Percentiles rank a stretch among this genome's conserved stretches.
phyloP scores from a whole-genome alignment of 2,329 filamentous ascomycete genomes.

The Microcera coccophila region DNA sequence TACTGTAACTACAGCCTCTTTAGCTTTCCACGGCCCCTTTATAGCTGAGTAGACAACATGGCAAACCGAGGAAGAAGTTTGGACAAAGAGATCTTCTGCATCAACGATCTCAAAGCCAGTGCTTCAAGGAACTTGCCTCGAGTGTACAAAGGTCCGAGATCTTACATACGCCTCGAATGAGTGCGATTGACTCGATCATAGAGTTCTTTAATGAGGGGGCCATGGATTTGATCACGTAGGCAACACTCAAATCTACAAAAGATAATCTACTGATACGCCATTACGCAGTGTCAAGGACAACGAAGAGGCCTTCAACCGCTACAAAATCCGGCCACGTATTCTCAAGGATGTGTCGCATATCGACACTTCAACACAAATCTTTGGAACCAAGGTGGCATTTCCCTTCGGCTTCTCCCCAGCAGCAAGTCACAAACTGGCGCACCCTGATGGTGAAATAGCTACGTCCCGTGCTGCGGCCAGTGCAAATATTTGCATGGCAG shows the following conservation, averaged over 20 bases:
- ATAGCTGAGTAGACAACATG: background rate
- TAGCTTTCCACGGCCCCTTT: too few species aligned
- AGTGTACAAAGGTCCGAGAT: slow-evolving; percentile 1
- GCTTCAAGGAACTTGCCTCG: background rate
- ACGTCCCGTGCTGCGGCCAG: slow-evolving; percentile 41
- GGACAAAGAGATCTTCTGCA: slow-evolving; percentile 3
- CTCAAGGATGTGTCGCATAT: slow-evolving; percentile 1
- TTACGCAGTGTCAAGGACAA: background rate
- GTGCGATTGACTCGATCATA: too few species aligned
- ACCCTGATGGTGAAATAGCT: slow-evolving; percentile 40
- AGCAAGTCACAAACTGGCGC: slow-evolving; percentile 6
- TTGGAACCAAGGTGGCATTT: background rate
- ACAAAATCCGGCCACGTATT: slow-evolving; percentile 1
- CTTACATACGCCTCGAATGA: background rate
- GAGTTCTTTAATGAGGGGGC: slow-evolving; percentile 5
- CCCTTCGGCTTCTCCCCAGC: slow-evolving; percentile 4
- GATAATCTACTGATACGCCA: background rate
- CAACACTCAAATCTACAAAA: background rate
- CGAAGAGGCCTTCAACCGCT: background rate
- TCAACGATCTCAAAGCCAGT: slow-evolving; percentile 2
- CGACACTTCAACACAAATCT: background rate
- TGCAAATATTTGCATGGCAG: slow-evolving; percentile 36
- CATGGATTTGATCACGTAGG: slow-evolving; percentile 5
- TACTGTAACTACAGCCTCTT: too few species aligned
- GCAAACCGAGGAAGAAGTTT: background rate